These are phyloP conservation scores for Gloeophyllum trabeum DNA, from an alignment of 768 basidiomycete species.

Conservation along the genomic window DNA sequence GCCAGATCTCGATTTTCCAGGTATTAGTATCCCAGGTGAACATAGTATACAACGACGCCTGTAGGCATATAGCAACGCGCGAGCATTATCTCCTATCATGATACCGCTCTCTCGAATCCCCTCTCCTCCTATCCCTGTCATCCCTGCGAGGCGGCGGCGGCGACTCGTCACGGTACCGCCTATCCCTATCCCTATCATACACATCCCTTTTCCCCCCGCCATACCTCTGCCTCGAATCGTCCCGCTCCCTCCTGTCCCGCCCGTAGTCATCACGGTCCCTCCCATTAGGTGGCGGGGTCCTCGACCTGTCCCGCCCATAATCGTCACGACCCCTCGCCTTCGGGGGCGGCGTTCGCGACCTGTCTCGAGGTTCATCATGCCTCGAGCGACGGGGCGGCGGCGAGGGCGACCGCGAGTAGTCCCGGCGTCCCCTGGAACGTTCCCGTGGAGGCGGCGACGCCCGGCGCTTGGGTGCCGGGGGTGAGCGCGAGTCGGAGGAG, in stretches of 20 bases:
- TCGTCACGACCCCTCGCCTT: not conserved
- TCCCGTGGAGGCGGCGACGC: no score
- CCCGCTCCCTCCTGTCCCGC: not conserved
- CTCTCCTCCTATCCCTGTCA: not conserved
- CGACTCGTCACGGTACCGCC: not conserved
- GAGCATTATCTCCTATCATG: not conserved
- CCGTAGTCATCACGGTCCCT: not conserved
- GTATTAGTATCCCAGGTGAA: no score
- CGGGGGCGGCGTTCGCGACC: conserved; percentile 1
- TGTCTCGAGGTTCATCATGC: no score
- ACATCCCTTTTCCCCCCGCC: conserved; percentile 4
- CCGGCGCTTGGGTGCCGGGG: conserved; percentile 3
- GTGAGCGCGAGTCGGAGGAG: conserved; percentile 6
- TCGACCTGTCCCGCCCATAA: not conserved
- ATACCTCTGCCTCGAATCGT: conserved; percentile 3
- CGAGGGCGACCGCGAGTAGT: not conserved
- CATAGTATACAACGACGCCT: no score
- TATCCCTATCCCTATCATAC: conserved; percentile 5
- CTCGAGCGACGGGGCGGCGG: no score
- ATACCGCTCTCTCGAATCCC: not conserved
- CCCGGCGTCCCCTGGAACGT: no score
- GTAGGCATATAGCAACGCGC: no score
- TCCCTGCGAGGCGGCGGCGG: not conserved
- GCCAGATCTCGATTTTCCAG: no score
- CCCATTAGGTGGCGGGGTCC: not conserved